These are phyloP conservation scores for Conidiobolus coronatus DNA, from an alignment of 371 early-diverging fungal species.

Conservation along the genomic window DNA sequence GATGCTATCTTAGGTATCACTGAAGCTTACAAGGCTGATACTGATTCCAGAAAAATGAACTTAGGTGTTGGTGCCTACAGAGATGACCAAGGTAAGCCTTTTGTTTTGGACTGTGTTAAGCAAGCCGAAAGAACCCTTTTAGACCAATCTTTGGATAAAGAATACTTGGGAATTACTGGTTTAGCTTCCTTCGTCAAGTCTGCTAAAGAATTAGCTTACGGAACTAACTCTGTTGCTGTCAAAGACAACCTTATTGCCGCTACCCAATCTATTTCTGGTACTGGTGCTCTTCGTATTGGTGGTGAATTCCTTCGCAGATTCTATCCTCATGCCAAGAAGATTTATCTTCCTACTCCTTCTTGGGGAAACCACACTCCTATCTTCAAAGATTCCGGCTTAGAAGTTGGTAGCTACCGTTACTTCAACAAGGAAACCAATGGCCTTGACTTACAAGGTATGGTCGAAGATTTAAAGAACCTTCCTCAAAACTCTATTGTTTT, in stretches of 20 bases:
- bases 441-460: conserved; percentile 78
- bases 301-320: conserved; percentile 71
- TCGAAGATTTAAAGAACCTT: conserved; percentile 65
- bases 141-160: conserved; percentile 59
- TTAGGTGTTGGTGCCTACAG: conserved; percentile 96
- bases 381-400: conserved; percentile 75
- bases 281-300: conserved; percentile 90
- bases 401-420: conserved; percentile 75
- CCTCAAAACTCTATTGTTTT: conserved; percentile 78
- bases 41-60: conserved; percentile 83
- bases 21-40: conserved; percentile 88
- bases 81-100: conserved; percentile 84
- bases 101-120: conserved; percentile 63
- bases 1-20: conserved; percentile 92
- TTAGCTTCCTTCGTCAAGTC: conserved; percentile 58
- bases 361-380: conserved; percentile 97
- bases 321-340: conserved; percentile 64
- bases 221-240: conserved; percentile 43
- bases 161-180: conserved; percentile 92
- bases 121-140: conserved; percentile 64
- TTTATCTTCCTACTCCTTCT: conserved; percentile 83
- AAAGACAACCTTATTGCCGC: conserved; percentile 56
- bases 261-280: conserved; percentile 89
- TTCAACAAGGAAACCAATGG: conserved; percentile 85
- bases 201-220: conserved; percentile 74